Conservation (phyloP, 2,329 filamentous ascomycete genomes). For the Trichoderma polysporum region DNA sequence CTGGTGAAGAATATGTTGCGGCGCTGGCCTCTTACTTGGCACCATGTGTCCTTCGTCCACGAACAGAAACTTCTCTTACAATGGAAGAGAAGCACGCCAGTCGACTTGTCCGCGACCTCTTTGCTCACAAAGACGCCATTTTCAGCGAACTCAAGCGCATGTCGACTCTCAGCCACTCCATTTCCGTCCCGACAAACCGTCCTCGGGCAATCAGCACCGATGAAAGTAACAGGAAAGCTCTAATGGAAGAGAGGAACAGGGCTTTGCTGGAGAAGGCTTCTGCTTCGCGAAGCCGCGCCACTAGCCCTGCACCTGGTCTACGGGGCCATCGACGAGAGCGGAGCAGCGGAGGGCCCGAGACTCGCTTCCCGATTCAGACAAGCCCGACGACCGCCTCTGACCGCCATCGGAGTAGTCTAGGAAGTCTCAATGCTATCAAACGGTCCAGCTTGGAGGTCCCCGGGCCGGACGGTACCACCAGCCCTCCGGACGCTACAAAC, state of each 20-base stretch:
- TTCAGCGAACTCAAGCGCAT: slow-evolving; percentile 95
- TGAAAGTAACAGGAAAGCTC: slow-evolving; percentile 88
- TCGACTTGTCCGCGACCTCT: slow-evolving; percentile 86
- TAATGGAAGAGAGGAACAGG: slow-evolving; percentile 90
- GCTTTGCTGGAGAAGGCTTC: slow-evolving; percentile 70
- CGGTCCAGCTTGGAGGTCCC: slow-evolving; percentile 81
- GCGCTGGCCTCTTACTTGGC: slow-evolving; percentile 73
- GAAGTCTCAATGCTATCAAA: slow-evolving; percentile 52
- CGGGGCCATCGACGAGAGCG: slow-evolving; percentile 73
- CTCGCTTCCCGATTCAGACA: slow-evolving; percentile 80
- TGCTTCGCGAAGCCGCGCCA: slow-evolving; percentile 67
- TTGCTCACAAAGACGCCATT: slow-evolving; percentile 90
- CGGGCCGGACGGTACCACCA: slow-evolving; percentile 48
- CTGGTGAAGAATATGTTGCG: slow-evolving; percentile 81
- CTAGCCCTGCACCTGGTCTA: slow-evolving; percentile 66
- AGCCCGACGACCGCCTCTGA: slow-evolving; percentile 59
- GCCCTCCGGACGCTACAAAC: slow-evolving; percentile 44
- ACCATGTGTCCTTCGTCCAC: slow-evolving; percentile 84
- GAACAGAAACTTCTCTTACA: slow-evolving; percentile 82
- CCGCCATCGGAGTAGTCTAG: slow-evolving; percentile 51
- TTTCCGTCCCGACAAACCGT: slow-evolving; percentile 57
- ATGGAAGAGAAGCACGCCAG: slow-evolving; percentile 94
- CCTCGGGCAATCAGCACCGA: slow-evolving; percentile 90
- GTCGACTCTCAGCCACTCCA: slow-evolving; percentile 66
- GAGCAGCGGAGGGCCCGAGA: slow-evolving; percentile 70